Base-by-base conservation (phyloP, 495 filamentous ascomycete species). In the Penicillium riverlandense region DNA sequence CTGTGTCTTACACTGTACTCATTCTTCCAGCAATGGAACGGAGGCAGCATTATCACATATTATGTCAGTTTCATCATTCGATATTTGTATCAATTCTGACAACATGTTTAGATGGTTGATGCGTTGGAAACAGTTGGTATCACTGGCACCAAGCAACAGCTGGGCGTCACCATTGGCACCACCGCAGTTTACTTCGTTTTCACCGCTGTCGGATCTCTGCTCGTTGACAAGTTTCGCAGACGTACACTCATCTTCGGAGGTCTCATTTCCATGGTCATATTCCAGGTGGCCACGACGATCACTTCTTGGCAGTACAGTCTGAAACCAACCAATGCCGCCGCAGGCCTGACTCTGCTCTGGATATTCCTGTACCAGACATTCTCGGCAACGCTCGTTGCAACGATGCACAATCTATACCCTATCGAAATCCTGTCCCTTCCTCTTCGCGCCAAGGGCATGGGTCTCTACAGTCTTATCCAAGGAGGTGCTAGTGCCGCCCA, bases 351-450 rank as follows among this genome's bases (percentile, higher is more conserved):
- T 4, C 48, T 70, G n/a, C 44, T 66, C 36, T 70, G 61, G 60
- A 59, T 70, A 28, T 72, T 66, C 45, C 35, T 66, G 10, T 70
- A 68, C 54, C 67, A 72, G 49, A 61, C 62, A 4, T 70, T 57
- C 44, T 66, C 58, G 1, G 59, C 68, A 0, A 51, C 57, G 11
- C 50, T 71, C 10, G 53, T 67, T 28, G 69, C 66, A 11, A 70
- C 64, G 7, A 69, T 71, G 66, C 69, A 71, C 44, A 70, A 69
- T 43, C 49, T 72, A 8, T 70, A 71, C 35, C 66, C 66, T 0
- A 55, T 67, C 15, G 65, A 71, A 33, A 52, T 67, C 9, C 53
- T 71, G 11, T 64, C 63, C 8, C 42, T 70, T 11, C 37, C 61
- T 10, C 55, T 67, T 22, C 64, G 67, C 39, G 63, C 67, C 7